Percentiles rank a stretch among this genome's conserved stretches.
These are phyloP conservation scores for Suillus lakei DNA, from an alignment of 768 basidiomycete species.

Conservation along the genomic window DNA sequence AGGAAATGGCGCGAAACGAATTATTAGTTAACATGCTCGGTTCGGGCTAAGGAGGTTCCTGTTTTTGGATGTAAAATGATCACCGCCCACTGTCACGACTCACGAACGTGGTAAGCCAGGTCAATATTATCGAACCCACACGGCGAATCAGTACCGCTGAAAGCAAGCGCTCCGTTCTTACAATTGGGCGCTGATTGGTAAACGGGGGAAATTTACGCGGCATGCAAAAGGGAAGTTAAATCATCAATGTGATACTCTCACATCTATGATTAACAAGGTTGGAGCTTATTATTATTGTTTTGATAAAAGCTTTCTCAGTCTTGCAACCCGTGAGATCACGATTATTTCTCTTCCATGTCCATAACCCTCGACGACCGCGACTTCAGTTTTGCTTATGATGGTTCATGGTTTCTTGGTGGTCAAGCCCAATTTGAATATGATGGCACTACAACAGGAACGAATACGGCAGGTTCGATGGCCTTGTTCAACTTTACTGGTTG, in stretches of 20 bases:
- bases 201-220: background rate
- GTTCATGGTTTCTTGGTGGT: conserved; percentile 4
- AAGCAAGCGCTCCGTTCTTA: background rate
- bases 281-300: background rate
- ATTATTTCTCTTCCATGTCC: background rate
- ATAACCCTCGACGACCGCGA: conserved; percentile 9
- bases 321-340: background rate
- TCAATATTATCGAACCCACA: no score
- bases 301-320: background rate
- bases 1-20: background rate
- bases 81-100: no score
- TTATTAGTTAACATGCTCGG: background rate
- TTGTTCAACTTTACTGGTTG: conserved; percentile 8
- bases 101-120: background rate
- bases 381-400: background rate
- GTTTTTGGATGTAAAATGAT: background rate
- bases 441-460: conserved; percentile 6
- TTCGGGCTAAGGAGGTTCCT: no score
- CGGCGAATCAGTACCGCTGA: no score
- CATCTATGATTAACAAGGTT: no score
- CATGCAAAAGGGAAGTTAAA: background rate
- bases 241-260: background rate
- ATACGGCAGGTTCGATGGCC: conserved; percentile 6
- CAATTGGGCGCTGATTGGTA: background rate
- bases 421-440: background rate